phyloP scores from a whole-genome alignment of 2,329 filamentous ascomycete species.

The Penicillium rolfsii region DNA sequence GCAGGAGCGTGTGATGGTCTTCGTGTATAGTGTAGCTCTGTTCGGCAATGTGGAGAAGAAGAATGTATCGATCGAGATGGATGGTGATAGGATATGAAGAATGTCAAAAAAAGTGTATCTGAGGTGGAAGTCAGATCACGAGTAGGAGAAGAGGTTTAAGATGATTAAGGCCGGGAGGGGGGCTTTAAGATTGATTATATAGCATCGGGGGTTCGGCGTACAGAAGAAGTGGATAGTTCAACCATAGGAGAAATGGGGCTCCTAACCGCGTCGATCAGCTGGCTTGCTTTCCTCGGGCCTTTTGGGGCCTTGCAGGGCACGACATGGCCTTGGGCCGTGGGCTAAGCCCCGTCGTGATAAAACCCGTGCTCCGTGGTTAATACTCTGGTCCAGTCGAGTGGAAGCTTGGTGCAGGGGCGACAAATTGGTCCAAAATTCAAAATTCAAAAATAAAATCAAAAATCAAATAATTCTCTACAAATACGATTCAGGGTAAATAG shows the following conservation, averaged over 20 bases:
- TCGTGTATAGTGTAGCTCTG: not conserved
- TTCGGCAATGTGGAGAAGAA: not conserved
- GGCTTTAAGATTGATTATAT: conserved; percentile 33
- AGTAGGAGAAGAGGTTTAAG: conserved; percentile 9
- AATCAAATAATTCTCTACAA: not conserved
- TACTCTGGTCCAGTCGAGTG: conserved; percentile 20
- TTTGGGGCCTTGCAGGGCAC: conserved; percentile 25
- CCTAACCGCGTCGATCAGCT: conserved; percentile 30
- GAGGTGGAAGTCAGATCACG: conserved; percentile 9
- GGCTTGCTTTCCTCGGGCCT: conserved; percentile 9
- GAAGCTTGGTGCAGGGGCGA: conserved; percentile 25
- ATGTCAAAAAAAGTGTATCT: conserved; percentile 10
- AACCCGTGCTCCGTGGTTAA: conserved; percentile 20
- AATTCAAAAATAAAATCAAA: too few species aligned
- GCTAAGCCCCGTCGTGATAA: conserved; percentile 30
- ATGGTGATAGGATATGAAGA: not conserved
- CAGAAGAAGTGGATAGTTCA: conserved; percentile 6
- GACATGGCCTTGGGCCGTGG: not conserved
- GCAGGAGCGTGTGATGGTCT: not conserved
- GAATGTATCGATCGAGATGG: not conserved
- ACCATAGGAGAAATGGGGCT: conserved; percentile 18
- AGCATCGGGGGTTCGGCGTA: conserved; percentile 16
- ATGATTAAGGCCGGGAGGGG: not conserved
- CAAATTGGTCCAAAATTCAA: not conserved
- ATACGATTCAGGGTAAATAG: not conserved